Base-by-base conservation (phyloP, 768 basidiomycete genomes). In the Cystobasidium tubakii region DNA sequence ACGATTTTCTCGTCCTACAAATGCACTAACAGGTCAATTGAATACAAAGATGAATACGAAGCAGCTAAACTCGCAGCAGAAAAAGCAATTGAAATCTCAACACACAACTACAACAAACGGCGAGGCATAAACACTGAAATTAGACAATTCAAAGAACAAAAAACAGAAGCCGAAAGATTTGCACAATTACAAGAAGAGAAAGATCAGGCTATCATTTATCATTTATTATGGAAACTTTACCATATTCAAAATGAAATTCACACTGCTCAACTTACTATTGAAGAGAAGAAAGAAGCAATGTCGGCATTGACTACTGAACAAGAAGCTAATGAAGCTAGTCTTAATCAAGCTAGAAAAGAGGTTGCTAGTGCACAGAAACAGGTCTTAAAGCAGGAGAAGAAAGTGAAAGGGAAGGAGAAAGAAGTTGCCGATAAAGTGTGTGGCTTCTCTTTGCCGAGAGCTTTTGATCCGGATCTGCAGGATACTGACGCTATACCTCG, bases 131-230 rank as follows among this genome's bases (percentile, higher is more conserved):
- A 92, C 0, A 90, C 90, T 9, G 96, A 99, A 81, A 93, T 96
- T 77, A 93, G 91, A 81, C 92, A 95, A 79, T 98, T 94, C 82
- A 92, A 92, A 83, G 93, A 97, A 80, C 96, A 98, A 82, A 92
- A 94, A 81, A 87, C 86, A 3, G 95, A 98, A 80, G 92, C 93
- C 2, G 90, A 91, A 76, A 84, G 89, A 53, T 97, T 94, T 77
- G 89, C 93, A 80, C 84, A 83, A 9, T 83, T 98, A 17, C 86
- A 86, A 77, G 83, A 89, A 67, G 88, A 93, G 77, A 84, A 85
- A 90, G 91, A 96, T 75, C 87, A 89, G 64, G 84, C 92, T 29
- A 87, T 92, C 46, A 84, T 94, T 10, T 87, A 86, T 29, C 89
- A 93, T 50, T 85, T 91, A 1, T 84, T 98, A 19, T 93, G 90